phyloP scores from a whole-genome alignment of 176 grass and related monocot species.

The Carex parvula region DNA sequence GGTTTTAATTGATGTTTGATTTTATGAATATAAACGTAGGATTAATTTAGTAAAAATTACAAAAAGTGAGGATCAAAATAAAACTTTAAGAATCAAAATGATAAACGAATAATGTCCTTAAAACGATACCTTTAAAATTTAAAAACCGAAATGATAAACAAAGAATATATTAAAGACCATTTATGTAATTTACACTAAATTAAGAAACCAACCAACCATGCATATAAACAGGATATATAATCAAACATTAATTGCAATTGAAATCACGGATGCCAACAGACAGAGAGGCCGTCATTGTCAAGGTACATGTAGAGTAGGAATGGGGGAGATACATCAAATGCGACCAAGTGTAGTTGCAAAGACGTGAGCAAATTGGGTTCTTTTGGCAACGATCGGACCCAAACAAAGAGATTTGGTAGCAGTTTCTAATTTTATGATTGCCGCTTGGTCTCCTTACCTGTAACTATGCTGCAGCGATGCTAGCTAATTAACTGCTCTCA shows the following conservation, averaged over 20 bases:
- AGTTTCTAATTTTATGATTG: conserved; percentile 3
- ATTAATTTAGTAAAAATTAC: too few relatives aligned
- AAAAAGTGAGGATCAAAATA: too few relatives aligned
- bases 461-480: not conserved
- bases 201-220: not conserved
- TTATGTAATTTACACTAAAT: too few relatives aligned
- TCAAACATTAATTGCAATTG: not conserved
- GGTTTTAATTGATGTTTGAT: too few relatives aligned
- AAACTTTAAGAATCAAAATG: too few relatives aligned
- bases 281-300: not conserved
- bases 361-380: conserved; percentile 11
- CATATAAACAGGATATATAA: not conserved
- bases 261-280: not conserved
- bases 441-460: not conserved
- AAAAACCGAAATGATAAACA: too few relatives aligned
- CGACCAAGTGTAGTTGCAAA: conserved; percentile 6
- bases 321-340: not conserved
- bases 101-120: too few relatives aligned
- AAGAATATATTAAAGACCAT: too few relatives aligned
- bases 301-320: conserved; percentile 18
- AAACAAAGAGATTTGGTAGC: conserved; percentile 22
- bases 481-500: conserved; percentile 9
- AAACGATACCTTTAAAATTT: too few relatives aligned
- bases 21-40: too few relatives aligned
- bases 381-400: conserved; percentile 8